phyloP scores from a whole-genome alignment of 306 rosid genomes.

The Vigna hirtella region DNA sequence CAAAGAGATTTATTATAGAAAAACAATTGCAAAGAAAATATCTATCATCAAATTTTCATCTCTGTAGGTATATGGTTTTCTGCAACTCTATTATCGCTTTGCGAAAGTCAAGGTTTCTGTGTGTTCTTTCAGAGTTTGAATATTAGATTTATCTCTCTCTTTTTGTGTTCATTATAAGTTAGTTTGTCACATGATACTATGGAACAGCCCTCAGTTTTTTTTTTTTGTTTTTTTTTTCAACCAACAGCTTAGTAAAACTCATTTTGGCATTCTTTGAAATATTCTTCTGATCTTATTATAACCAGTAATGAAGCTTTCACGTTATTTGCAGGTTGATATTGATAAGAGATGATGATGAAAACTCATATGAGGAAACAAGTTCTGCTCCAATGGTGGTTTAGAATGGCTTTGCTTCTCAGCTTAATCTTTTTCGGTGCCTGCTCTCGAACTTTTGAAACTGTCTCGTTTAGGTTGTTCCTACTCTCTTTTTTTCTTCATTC shows the following conservation, averaged over 20 bases:
- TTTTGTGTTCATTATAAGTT: too few relatives aligned
- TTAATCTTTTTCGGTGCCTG: not conserved
- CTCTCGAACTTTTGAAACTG: not conserved
- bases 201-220: not conserved
- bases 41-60: not conserved
- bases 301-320: not conserved
- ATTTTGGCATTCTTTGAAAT: not conserved
- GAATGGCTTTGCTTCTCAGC: not conserved
- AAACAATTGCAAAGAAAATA: not conserved
- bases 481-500: not conserved
- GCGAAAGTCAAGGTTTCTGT: conserved; percentile 30
- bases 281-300: not conserved
- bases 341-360: not conserved
- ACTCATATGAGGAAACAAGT: not conserved
- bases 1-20: conserved; percentile 7
- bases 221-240: not conserved
- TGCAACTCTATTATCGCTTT: not conserved
- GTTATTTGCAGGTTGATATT: not conserved
- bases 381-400: too few relatives aligned
- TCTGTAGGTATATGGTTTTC: not conserved
- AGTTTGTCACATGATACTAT: not conserved
- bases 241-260: not conserved
- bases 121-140: not conserved
- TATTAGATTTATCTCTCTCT: not conserved
- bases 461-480: not conserved